Percentiles rank a stretch among this genome's conserved stretches.
These are phyloP conservation scores for Abelmoschus esculentus DNA, from an alignment of 345 rosid genomes.

Conservation along the genomic window DNA sequence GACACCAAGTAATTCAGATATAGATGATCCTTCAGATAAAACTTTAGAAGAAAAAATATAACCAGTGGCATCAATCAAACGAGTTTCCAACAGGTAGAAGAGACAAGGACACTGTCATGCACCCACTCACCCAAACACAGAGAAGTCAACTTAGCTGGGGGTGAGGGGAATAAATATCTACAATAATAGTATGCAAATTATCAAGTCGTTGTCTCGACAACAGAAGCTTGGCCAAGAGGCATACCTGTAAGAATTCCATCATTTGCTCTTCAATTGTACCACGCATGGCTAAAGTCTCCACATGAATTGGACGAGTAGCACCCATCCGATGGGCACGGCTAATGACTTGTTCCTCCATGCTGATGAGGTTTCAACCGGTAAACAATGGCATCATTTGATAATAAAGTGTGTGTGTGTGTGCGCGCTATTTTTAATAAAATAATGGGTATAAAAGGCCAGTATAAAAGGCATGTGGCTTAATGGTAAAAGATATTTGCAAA, in stretches of 20 bases:
- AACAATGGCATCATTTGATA: background rate
- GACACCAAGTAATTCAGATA: background rate
- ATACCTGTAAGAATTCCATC: conserved; percentile 76
- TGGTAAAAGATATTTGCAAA: background rate
- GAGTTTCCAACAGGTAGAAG: background rate
- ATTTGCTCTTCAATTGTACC: conserved; percentile 91
- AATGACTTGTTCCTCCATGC: conserved; percentile 95
- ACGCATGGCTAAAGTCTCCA: conserved; percentile 84
- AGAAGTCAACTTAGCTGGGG: background rate
- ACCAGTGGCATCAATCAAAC: background rate
- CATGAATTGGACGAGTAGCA: conserved; percentile 73
- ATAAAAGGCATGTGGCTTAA: background rate
- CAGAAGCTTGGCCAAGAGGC: background rate
- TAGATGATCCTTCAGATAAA: background rate
- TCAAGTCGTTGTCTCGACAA: background rate
- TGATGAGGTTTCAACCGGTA: conserved; percentile 15
- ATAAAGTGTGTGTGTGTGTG: background rate
- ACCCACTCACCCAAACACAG: background rate
- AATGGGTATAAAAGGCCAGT: background rate
- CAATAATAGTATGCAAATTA: background rate
- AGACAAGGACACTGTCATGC: background rate
- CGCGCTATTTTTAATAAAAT: background rate
- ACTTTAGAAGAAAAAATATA: background rate
- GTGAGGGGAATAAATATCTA: background rate
- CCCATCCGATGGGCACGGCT: conserved; percentile 97